phyloP scores from a whole-genome alignment of 768 basidiomycete genomes.

The Boletus tomentosulus region DNA sequence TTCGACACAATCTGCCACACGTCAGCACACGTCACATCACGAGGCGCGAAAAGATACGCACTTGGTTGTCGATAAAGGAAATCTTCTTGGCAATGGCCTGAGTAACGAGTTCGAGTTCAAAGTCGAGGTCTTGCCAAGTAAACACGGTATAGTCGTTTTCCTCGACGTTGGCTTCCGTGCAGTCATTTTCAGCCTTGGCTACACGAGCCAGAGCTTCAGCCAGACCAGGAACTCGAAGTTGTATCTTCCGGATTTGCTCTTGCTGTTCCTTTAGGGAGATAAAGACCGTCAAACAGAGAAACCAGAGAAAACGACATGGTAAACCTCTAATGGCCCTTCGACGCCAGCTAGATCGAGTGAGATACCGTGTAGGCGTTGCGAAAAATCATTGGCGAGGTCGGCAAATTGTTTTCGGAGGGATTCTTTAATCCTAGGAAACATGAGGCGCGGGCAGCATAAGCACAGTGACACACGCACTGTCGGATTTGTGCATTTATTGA shows the following conservation, averaged over 20 bases:
- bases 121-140: conserved; percentile 83
- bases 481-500: conserved; percentile 88
- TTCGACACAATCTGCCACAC: conserved; percentile 78
- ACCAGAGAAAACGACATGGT: conserved; percentile 6
- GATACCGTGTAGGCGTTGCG: conserved; percentile 58
- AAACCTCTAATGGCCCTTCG: conserved; percentile 72
- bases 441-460: conserved; percentile 1
- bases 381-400: conserved; percentile 70
- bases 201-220: conserved; percentile 55
- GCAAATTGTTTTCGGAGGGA: conserved; percentile 73
- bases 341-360: conserved; percentile 71
- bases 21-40: conserved; percentile 9
- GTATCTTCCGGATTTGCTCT: conserved; percentile 57
- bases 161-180: conserved; percentile 85
- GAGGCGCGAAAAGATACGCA: conserved; percentile 19
- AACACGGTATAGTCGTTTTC: conserved; percentile 96
- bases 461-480: conserved; percentile 51
- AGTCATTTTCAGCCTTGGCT: conserved; percentile 65
- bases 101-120: conserved; percentile 79
- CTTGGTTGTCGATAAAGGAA: conserved; percentile 97
- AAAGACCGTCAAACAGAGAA: conserved; percentile 6
- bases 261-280: conserved; percentile 62
- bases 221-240: conserved; percentile 63
- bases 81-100: conserved; percentile 85
- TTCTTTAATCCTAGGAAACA: conserved; percentile 68